Evolutionary conservation across 305 asterid species (phyloP).

Genomic region (Solanum aculeatissimum): DNA sequence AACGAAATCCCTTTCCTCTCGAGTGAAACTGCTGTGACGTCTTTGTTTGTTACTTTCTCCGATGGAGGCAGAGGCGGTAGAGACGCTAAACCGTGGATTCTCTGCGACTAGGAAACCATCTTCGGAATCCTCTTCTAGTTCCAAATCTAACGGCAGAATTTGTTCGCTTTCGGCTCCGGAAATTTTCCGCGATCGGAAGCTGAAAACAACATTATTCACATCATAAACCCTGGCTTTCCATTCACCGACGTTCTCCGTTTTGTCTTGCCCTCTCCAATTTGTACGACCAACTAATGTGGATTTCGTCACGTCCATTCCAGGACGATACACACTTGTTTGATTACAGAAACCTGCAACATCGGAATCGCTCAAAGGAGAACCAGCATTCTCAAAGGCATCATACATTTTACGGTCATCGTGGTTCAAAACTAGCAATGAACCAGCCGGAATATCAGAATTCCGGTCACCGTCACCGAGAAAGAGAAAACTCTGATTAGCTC

Average conservation of each 20-base stretch:
- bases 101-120: constrained; percentile 79
- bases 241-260: constrained; percentile 56
- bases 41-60: constrained; percentile 14
- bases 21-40: constrained; percentile 83
- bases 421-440: constrained; percentile 69
- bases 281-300: constrained; percentile 68
- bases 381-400: constrained; percentile 84
- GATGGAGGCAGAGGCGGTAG: constrained; percentile 3
- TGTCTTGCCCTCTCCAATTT: constrained; percentile 84
- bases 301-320: constrained; percentile 89
- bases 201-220: constrained; percentile 62
- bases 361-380: constrained; percentile 47
- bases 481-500: constrained; percentile 81
- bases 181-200: constrained; percentile 73
- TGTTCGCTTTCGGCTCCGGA: constrained; percentile 49
- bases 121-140: constrained; percentile 68
- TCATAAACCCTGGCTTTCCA: constrained; percentile 92
- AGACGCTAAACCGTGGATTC: constrained; percentile 73
- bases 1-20: constrained; percentile 67
- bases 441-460: constrained; percentile 31
- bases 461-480: constrained; percentile 58
- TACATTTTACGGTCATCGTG: constrained; percentile 73
- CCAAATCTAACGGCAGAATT: constrained; percentile 66
- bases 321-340: constrained; percentile 78
- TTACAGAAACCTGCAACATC: constrained; percentile 57